These are phyloP conservation scores for Melampsora medusae DNA, from an alignment of 1,284 basidiomycete genomes.

Conservation along the genomic window DNA sequence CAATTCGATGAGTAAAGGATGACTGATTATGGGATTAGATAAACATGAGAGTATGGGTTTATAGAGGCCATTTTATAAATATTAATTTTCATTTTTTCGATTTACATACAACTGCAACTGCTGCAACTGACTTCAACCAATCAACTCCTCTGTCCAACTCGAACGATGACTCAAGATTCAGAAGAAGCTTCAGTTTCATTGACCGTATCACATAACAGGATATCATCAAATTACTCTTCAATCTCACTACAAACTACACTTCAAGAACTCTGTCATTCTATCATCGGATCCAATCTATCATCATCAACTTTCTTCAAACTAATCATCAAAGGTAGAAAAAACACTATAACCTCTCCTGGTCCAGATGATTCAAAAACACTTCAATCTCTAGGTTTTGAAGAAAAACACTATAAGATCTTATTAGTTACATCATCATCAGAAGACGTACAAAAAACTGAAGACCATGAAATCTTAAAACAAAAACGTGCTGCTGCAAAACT, in stretches of 20 bases:
- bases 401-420: neutral
- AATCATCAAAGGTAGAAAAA: neutral
- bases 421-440: neutral
- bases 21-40: too few relatives aligned
- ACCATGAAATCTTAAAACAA: neutral
- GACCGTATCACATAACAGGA: too few relatives aligned
- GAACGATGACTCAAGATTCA: too few relatives aligned
- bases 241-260: neutral
- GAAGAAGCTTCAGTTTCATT: too few relatives aligned
- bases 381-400: conserved; percentile 8
- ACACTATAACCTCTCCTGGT: conserved; percentile 14
- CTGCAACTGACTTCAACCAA: too few relatives aligned
- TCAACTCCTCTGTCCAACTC: too few relatives aligned
- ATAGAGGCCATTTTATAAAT: too few relatives aligned
- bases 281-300: neutral
- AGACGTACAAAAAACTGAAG: neutral
- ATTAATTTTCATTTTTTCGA: too few relatives aligned
- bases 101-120: too few relatives aligned
- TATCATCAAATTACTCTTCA: neutral
- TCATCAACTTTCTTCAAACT: conserved; percentile 10
- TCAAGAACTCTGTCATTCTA: conserved; percentile 18
- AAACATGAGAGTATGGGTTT: too few relatives aligned
- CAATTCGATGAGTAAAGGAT: too few relatives aligned
- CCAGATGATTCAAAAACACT: neutral
- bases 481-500: conserved; percentile 8